Evolutionary conservation across 257 asterid genomes (phyloP), one percentile per base, ranked within the genome.

Genomic region (Catharanthus roseus): DNA sequence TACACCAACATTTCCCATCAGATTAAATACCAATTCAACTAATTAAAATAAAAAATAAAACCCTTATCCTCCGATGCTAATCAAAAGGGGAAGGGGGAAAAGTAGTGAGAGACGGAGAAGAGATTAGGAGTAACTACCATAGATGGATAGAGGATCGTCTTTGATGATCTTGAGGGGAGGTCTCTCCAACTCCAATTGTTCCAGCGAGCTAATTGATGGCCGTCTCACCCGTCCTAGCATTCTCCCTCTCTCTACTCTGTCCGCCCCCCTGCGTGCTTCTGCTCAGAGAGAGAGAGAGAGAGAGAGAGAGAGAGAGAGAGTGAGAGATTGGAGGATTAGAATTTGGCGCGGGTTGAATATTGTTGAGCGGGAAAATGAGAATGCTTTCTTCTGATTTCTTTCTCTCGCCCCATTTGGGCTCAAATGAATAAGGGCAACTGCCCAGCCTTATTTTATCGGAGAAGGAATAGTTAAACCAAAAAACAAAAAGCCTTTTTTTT

Each of bases 141-240:
- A 91, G 23, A 91, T 80, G 70, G 97, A 91, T 80, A 91, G 89
- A 39, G 87, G 80, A n/a, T 92, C 93, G 74, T 82, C 82, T 74
- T 92, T 92, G 80, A 79, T 80, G 70, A 92, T 63, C 79, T 89
- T 92, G 60, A 86, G 73, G 44, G 84, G 67, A 0, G 82, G 80
- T 65, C 90, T 84, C 80, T 92, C 92, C 82, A 86, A 49, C 81
- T 89, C 96, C 74, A 91, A 65, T 28, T 68, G 78, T 72, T 84
- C 89, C 77, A 89, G 73, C 11, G 96, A 91, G 70, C 75, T 62
- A 39, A 80, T 54, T 54, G 97, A 77, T 58, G 87, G 79, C 13
- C 90, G 67, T 68, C 97, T 84, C 58, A 87, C 84, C 62, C 90
- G 81, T 34, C 97, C 97, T 56, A 89, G 69, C 93, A 86, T 82